Percentiles rank a stretch among this genome's conserved stretches.
These are phyloP conservation scores for Exophiala spinifera DNA, from an alignment of 2,329 filamentous ascomycete species.

Conservation along the genomic window DNA sequence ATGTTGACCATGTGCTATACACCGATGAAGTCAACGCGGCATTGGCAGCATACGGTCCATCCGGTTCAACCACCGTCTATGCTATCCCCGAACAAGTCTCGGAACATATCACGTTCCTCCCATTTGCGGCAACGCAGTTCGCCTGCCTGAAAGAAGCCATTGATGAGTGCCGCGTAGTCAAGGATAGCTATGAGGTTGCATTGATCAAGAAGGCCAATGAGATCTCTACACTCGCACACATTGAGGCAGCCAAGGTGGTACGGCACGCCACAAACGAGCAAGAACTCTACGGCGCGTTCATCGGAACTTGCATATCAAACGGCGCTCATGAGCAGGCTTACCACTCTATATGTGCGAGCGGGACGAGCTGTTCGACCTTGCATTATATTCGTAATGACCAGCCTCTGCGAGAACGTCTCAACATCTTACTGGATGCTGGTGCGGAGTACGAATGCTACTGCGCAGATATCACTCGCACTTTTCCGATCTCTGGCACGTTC, in stretches of 20 bases:
- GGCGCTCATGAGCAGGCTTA: conserved; percentile 81
- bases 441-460: conserved; percentile 84
- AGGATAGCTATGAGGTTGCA: conserved; percentile 80
- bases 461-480: conserved; percentile 83
- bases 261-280: conserved; percentile 69
- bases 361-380: conserved; percentile 75
- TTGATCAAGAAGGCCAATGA: conserved; percentile 77
- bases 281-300: conserved; percentile 76
- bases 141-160: conserved; percentile 65
- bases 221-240: conserved; percentile 75
- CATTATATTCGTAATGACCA: conserved; percentile 84
- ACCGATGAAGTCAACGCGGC: conserved; percentile 72
- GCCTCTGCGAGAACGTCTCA: conserved; percentile 64
- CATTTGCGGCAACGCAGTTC: conserved; percentile 64
- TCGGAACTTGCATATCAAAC: conserved; percentile 66
- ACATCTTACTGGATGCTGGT: conserved; percentile 82
- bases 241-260: conserved; percentile 65
- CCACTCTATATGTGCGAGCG: conserved; percentile 80
- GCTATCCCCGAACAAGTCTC: conserved; percentile 77
- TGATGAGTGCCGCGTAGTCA: conserved; percentile 75
- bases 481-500: conserved; percentile 72
- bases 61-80: conserved; percentile 57
- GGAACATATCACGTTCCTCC: conserved; percentile 66
- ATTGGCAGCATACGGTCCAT: conserved; percentile 52
- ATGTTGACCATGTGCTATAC: conserved; percentile 73